Evolutionary conservation across 2,329 filamentous ascomycete species (phyloP).

Genomic region (Trichophyton verrucosum): DNA sequence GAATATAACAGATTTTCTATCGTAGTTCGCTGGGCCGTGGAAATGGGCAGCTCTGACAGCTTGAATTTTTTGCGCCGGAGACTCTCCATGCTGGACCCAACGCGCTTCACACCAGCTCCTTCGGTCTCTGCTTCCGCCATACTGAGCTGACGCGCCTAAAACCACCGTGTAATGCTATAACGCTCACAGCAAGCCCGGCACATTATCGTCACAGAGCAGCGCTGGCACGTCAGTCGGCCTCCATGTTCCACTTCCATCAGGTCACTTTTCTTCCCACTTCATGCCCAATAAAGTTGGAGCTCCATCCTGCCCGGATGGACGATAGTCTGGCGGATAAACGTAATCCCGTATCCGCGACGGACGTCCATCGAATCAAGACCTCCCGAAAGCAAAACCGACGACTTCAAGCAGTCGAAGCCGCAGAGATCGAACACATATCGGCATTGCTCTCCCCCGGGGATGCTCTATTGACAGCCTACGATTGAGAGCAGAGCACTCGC

Average conservation of each 20-base stretch:
- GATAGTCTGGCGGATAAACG: neutral
- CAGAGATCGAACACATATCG: neutral
- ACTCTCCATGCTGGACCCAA: slow-evolving; percentile 19
- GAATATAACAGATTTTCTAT: slow-evolving; percentile 51
- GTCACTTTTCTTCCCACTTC: too few relatives aligned
- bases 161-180: neutral
- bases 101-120: slow-evolving; percentile 19
- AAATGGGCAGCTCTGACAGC: slow-evolving; percentile 48
- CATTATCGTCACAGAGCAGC: neutral
- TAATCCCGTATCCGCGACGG: neutral
- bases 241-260: too few relatives aligned
- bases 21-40: slow-evolving; percentile 43
- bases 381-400: neutral
- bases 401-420: neutral
- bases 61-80: slow-evolving; percentile 41
- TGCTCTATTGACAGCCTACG: neutral
- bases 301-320: too few relatives aligned
- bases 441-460: neutral
- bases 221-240: neutral
- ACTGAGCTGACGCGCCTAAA: neutral
- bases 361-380: neutral
- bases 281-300: too few relatives aligned
- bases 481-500: neutral
- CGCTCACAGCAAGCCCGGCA: neutral
- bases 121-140: slow-evolving; percentile 25